Base-by-base conservation (phyloP, 208 protist species). In the Crithidia sp. region DNA sequence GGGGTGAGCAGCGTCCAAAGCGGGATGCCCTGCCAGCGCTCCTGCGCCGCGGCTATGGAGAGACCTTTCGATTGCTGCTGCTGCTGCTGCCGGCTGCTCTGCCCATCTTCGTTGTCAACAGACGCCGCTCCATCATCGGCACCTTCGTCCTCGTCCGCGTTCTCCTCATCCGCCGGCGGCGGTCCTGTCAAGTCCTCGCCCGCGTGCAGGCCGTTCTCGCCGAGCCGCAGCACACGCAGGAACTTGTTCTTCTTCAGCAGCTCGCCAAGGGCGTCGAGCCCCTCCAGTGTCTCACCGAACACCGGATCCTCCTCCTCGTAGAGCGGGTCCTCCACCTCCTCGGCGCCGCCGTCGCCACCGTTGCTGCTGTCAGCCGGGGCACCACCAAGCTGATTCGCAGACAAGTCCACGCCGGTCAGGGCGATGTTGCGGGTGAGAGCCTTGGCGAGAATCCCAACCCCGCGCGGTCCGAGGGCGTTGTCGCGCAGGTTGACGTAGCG, bases 241-340 rank as follows among this genome's bases (percentile, higher is more conserved):
- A 97, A 96, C 67, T 97, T 97, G 65, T 97, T 97, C 76, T 96
- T 96, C 74, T 95, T 95, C 14, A 97, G 74, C 64, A 97, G 77
- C 79, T 97, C 91, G 41, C 76, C 78, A 52, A 97, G 62, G 19
- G 91, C 93, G 71, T 96, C 91, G 39, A 95, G 75, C 43, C 91
- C 91, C 44, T 71, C 83, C 57, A 88, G 84, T 9, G 76, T 3
- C 74, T 96, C 91, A 17, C 93, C 93, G 79, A 96, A 96, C 14
- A 93, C 86, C 6, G 91, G 82, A 62, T 95, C 91, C 16, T 94
- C 88, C 47, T 77, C 80, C 55, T 87, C 81, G 66, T 86, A 84
- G 39, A 90, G 88, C 10, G 88, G 87, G 71, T 95, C 88, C 69
- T 94, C 89, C 4, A 85, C 73, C 28, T 93, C 76, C 40, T 96